A percentile compares a stretch with the other conserved stretches of the same genome.
These are phyloP conservation scores for Trypethelium eluteriae DNA, from an alignment of 495 filamentous ascomycete genomes.

Conservation along the genomic window DNA sequence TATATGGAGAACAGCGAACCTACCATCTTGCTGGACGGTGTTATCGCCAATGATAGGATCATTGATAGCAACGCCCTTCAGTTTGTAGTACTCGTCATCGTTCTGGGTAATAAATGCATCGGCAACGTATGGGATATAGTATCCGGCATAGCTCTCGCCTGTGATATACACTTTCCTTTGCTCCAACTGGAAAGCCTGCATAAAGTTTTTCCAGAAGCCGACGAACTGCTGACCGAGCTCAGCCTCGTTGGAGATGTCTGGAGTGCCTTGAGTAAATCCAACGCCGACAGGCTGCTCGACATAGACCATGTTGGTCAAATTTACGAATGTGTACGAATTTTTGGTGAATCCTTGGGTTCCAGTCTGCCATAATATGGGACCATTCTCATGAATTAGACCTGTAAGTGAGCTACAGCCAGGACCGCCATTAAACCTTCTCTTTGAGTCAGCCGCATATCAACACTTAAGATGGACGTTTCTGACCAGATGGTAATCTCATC, in stretches of 20 bases:
- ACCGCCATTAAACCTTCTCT: conserved; percentile 27
- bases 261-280: conserved; percentile 48
- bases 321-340: conserved; percentile 53
- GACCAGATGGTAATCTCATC: conserved; percentile 70
- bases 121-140: conserved; percentile 28
- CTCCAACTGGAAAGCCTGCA: conserved; percentile 20
- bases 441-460: neutral
- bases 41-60: conserved; percentile 22
- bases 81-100: conserved; percentile 23
- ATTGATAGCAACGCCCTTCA: conserved; percentile 25
- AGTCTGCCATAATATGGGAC: conserved; percentile 66
- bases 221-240: conserved; percentile 61
- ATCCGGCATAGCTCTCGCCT: conserved; percentile 25
- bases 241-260: conserved; percentile 54
- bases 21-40: conserved; percentile 19
- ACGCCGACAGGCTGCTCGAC: conserved; percentile 73
- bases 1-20: conserved; percentile 24
- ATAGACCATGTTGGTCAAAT: conserved; percentile 69
- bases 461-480: conserved; percentile 39
- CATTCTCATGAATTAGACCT: conserved; percentile 67
- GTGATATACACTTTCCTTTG: conserved; percentile 25
- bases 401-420: conserved; percentile 62
- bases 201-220: conserved; percentile 29
- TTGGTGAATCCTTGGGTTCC: conserved; percentile 56
- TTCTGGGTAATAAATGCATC: conserved; percentile 33